Percentiles rank a stretch among this genome's conserved stretches.
phyloP scores from a whole-genome alignment of 2,329 filamentous ascomycete species.

The Aspergillus fumigatus region DNA sequence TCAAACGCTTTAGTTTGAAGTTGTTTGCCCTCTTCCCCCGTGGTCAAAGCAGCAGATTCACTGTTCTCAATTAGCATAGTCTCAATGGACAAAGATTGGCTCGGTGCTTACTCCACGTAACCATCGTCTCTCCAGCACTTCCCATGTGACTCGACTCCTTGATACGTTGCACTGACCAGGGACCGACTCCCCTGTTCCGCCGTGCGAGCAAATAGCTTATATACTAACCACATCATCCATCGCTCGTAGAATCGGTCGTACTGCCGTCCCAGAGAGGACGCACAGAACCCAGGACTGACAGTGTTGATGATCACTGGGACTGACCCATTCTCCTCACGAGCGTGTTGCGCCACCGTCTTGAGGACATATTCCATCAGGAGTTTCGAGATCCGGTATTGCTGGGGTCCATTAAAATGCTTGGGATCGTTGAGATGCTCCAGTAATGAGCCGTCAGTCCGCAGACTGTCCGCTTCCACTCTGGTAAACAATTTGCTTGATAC shows the following conservation, averaged over 20 bases:
- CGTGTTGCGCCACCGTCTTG: constrained; percentile 32
- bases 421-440: constrained; percentile 33
- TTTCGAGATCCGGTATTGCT: constrained; percentile 42
- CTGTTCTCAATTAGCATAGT: constrained; percentile 20
- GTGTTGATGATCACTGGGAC: constrained; percentile 42
- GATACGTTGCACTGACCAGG: constrained; percentile 39
- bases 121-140: constrained; percentile 42
- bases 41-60: constrained; percentile 30
- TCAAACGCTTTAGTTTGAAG: constrained; percentile 38
- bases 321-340: constrained; percentile 29
- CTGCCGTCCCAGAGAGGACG: constrained; percentile 39
- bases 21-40: constrained; percentile 29
- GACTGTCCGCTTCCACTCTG: constrained; percentile 27
- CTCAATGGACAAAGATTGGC: not conserved
- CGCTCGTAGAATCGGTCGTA: constrained; percentile 34
- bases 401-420: constrained; percentile 24
- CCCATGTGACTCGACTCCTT: constrained; percentile 42
- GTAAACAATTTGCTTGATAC: constrained; percentile 42
- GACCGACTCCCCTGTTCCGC: constrained; percentile 43
- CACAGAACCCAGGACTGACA: constrained; percentile 43
- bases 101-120: constrained; percentile 30
- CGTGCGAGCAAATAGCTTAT: constrained; percentile 38
- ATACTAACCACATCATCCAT: constrained; percentile 31
- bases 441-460: constrained; percentile 27
- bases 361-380: constrained; percentile 41